Evolutionary conservation across 768 basidiomycete genomes (phyloP).

Genomic region (Pleurotus giganteus): DNA sequence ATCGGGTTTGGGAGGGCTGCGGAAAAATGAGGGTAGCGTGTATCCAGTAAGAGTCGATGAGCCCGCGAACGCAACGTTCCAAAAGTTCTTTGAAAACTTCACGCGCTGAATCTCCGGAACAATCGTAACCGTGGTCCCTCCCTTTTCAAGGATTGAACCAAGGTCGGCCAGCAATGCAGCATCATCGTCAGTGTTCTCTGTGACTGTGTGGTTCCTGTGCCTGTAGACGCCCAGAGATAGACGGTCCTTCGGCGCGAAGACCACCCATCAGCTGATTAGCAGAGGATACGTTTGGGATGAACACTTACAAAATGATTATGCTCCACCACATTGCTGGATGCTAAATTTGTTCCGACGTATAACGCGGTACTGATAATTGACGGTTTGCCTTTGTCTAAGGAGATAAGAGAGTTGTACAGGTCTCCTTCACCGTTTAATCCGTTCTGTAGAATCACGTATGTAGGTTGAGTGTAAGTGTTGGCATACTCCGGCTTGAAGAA

Average conservation of each 20-base stretch:
- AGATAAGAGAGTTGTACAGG: constrained; percentile 50
- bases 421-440: constrained; percentile 70
- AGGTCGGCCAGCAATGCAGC: constrained; percentile 42
- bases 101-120: constrained; percentile 60
- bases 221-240: constrained; percentile 56
- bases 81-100: constrained; percentile 64
- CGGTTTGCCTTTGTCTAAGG: constrained; percentile 40
- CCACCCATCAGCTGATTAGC: too few relatives aligned
- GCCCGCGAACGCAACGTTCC: constrained; percentile 58
- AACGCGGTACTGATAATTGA: constrained; percentile 54
- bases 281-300: background rate
- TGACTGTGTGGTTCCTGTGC: constrained; percentile 35
- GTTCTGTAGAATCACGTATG: constrained; percentile 67
- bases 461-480: constrained; percentile 47
- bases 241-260: constrained; percentile 37
- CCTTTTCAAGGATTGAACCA: constrained; percentile 38
- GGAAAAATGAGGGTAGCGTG: constrained; percentile 51
- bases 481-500: constrained; percentile 49
- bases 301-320: constrained; percentile 52
- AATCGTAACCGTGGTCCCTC: constrained; percentile 45
- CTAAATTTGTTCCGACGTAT: constrained; percentile 52
- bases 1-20: constrained; percentile 37
- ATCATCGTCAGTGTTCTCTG: constrained; percentile 42
- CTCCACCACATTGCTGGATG: constrained; percentile 44
- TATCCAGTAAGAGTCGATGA: constrained; percentile 50